Percentiles rank a stretch among this genome's conserved stretches.
Evolutionary conservation across 1,284 basidiomycete species (phyloP).

Genomic region (Earliella scabrosa): DNA sequence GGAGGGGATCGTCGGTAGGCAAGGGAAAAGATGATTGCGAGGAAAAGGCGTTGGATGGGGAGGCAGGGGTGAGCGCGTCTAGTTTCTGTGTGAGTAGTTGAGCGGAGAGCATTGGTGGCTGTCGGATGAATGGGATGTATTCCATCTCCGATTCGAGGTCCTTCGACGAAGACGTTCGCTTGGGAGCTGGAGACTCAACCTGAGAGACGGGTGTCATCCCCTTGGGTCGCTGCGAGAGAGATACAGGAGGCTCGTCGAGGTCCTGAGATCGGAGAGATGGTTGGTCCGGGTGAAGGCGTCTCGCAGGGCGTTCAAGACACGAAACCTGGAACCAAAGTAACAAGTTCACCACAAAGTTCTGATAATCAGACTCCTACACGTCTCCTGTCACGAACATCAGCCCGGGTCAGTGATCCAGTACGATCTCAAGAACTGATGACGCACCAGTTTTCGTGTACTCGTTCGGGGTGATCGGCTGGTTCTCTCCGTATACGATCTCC

Average conservation of each 20-base stretch:
- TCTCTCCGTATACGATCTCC: constrained; percentile 58
- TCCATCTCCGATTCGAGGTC: constrained; percentile 76
- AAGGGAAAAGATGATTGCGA: constrained; percentile 66
- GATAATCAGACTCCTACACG: constrained; percentile 63
- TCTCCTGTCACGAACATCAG: too few species aligned
- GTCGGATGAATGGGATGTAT: constrained; percentile 24
- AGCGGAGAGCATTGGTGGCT: background rate
- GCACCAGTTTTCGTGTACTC: constrained; percentile 58
- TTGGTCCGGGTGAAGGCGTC: constrained; percentile 57
- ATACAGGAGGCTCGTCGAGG: constrained; percentile 46
- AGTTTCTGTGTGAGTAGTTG: constrained; percentile 55
- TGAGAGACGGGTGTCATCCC: constrained; percentile 29
- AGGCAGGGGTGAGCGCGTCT: constrained; percentile 57
- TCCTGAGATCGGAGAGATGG: constrained; percentile 51
- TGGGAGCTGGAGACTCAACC: constrained; percentile 59
- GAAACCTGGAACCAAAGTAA: too few species aligned
- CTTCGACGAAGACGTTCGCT: constrained; percentile 70
- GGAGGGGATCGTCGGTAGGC: constrained; percentile 67
- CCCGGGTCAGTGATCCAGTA: too few species aligned
- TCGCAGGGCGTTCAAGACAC: constrained; percentile 57
- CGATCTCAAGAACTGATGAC: too few species aligned
- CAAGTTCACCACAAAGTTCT: too few species aligned
- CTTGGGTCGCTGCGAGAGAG: too few species aligned
- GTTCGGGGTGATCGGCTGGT: constrained; percentile 56
- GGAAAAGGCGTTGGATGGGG: constrained; percentile 63